Conservation (phyloP, 2,329 filamentous ascomycete species). For the Phialophora expanda region DNA sequence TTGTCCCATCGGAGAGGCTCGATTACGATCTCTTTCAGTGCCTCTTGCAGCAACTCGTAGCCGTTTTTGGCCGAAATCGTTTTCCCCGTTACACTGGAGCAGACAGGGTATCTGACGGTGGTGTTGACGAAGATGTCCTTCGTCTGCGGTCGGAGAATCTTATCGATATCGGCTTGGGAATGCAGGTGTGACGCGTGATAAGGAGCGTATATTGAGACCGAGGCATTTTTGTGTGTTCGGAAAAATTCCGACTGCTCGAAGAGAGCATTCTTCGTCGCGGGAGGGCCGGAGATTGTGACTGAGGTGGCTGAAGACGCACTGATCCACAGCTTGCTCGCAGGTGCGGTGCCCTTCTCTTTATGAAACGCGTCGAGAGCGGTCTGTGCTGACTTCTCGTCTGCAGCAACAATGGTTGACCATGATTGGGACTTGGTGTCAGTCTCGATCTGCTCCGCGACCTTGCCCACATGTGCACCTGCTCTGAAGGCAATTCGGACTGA, state of each 20-base stretch:
- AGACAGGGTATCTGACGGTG: constrained; percentile 44
- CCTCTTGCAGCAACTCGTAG: constrained; percentile 43
- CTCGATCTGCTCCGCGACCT: constrained; percentile 48
- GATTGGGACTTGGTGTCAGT: constrained; percentile 42
- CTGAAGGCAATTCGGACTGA: constrained; percentile 52
- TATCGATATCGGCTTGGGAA: constrained; percentile 56
- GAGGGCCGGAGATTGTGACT: constrained; percentile 65
- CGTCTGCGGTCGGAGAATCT: constrained; percentile 53
- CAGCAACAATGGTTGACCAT: constrained; percentile 51
- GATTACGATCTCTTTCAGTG: constrained; percentile 48
- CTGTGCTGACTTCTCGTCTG: constrained; percentile 41
- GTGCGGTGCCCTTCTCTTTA: constrained; percentile 52
- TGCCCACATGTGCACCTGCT: constrained; percentile 50
- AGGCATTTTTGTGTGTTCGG: constrained; percentile 56
- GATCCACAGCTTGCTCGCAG: constrained; percentile 61
- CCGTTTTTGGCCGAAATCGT: constrained; percentile 42
- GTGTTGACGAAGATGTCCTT: constrained; percentile 41
- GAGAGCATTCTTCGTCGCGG: constrained; percentile 58
- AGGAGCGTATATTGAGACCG: constrained; percentile 62
- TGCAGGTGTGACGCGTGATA: constrained; percentile 65
- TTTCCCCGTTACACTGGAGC: constrained; percentile 49
- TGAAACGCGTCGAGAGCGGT: constrained; percentile 41
- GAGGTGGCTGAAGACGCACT: constrained; percentile 65
- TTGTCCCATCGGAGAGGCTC: constrained; percentile 51
- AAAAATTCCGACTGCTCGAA: constrained; percentile 56